Evolutionary conservation across 1,284 basidiomycete species (phyloP).

Genomic region (Peniophora sp.): DNA sequence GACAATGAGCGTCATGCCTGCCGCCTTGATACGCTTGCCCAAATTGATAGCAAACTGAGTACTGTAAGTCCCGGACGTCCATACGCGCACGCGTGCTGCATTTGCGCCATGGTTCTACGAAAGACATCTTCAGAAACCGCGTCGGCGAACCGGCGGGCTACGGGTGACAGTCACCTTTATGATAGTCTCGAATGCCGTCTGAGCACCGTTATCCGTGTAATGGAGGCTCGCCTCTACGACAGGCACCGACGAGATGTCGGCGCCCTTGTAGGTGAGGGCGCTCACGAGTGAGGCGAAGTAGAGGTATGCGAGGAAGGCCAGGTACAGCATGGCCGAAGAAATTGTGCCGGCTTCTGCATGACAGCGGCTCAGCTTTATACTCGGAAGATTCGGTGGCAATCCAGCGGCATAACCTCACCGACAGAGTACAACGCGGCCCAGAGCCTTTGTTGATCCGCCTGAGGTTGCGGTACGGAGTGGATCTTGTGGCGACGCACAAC

Average conservation of each 20-base stretch:
- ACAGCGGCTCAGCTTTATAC: too few relatives aligned
- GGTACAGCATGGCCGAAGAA: too few relatives aligned
- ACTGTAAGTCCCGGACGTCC: conserved; percentile 53
- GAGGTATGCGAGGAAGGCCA: neutral
- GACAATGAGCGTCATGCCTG: conserved; percentile 49
- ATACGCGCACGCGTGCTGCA: conserved; percentile 50
- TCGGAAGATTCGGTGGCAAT: too few relatives aligned
- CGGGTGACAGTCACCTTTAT: conserved; percentile 22
- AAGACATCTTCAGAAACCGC: too few relatives aligned
- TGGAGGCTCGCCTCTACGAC: conserved; percentile 43
- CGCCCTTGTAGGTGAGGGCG: conserved; percentile 44
- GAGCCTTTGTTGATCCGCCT: too few relatives aligned
- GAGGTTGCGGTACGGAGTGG: too few relatives aligned
- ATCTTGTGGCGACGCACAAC: too few relatives aligned
- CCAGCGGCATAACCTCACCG: too few relatives aligned
- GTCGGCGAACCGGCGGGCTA: too few relatives aligned
- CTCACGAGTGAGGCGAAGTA: conserved; percentile 3
- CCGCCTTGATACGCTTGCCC: conserved; percentile 47
- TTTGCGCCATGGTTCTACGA: conserved; percentile 37
- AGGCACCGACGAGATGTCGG: conserved; percentile 52
- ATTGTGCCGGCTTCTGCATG: too few relatives aligned
- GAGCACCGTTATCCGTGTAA: conserved; percentile 38
- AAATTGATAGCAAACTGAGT: conserved; percentile 45
- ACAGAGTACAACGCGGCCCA: too few relatives aligned
- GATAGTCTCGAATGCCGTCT: conserved; percentile 44